Evolutionary conservation across 2,329 filamentous ascomycete genomes (phyloP).

Genomic region (Penicillium sclerotigenum): DNA sequence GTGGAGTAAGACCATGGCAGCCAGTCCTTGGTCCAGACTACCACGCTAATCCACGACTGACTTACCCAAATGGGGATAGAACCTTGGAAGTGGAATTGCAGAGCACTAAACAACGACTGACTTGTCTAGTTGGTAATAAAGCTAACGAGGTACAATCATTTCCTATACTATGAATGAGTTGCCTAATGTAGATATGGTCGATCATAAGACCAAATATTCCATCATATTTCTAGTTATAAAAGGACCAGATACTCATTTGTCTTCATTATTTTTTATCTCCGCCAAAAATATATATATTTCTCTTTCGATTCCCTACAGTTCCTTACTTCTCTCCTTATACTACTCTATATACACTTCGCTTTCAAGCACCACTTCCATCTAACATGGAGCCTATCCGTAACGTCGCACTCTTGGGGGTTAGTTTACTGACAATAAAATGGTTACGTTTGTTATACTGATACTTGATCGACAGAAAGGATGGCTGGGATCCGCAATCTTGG

Average conservation of each 20-base stretch:
- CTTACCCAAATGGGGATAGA: background rate
- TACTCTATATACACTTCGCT: background rate
- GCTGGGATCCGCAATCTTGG: background rate
- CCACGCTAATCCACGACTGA: background rate
- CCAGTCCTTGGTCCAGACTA: background rate
- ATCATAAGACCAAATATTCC: too few relatives aligned
- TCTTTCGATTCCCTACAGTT: background rate
- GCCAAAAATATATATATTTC: background rate
- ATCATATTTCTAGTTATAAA: background rate
- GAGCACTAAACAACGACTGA: background rate
- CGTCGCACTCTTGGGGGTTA: conserved; percentile 1
- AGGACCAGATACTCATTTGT: background rate
- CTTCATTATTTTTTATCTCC: background rate
- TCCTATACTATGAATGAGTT: background rate
- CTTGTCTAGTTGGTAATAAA: background rate
- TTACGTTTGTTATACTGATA: background rate
- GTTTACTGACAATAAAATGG: background rate
- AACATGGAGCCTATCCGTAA: background rate
- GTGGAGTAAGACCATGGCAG: background rate
- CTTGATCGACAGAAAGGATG: background rate
- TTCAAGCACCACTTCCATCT: background rate
- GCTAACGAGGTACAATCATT: background rate
- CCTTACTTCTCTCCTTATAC: too few relatives aligned
- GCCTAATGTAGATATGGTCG: background rate
- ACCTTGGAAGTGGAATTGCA: background rate